phyloP scores from a whole-genome alignment of 257 asterid genomes.

The Penstemon eatonii region DNA sequence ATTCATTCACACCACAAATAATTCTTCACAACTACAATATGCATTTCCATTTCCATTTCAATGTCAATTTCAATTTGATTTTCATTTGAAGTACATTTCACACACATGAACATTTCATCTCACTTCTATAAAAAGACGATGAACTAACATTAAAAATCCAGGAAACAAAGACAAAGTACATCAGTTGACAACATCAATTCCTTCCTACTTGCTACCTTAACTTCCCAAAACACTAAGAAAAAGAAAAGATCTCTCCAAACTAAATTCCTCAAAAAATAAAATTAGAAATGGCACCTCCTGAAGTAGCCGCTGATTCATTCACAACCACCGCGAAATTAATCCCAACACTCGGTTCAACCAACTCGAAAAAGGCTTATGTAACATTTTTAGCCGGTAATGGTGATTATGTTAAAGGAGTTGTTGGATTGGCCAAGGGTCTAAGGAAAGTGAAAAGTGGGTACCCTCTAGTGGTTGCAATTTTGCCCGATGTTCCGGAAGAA shows the following conservation, averaged over 20 bases:
- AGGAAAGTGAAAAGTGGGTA: constrained; percentile 54
- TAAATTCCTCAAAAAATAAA: neutral
- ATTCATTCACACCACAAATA: constrained; percentile 32
- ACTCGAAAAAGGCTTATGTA: constrained; percentile 38
- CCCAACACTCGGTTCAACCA: constrained; percentile 18
- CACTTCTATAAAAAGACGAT: constrained; percentile 36
- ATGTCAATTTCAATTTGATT: no score
- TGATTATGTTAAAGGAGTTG: constrained; percentile 59
- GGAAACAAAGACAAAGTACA: constrained; percentile 30
- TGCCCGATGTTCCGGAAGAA: constrained; percentile 63
- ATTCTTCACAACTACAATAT: constrained; percentile 9
- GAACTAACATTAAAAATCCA: constrained; percentile 29
- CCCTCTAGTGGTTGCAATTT: constrained; percentile 60
- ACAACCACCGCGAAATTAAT: constrained; percentile 26
- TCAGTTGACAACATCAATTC: constrained; percentile 5
- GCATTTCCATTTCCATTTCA: no score
- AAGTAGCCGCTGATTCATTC: constrained; percentile 27
- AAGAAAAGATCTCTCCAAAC: no score
- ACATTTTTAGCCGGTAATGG: constrained; percentile 56
- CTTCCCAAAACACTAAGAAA: constrained; percentile 16
- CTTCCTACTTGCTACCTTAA: constrained; percentile 14
- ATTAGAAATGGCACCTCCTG: constrained; percentile 41
- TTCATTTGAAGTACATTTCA: constrained; percentile 38
- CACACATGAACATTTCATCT: constrained; percentile 36
- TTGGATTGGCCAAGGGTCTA: constrained; percentile 62